Conservation (phyloP, 2,329 filamentous ascomycete species). For the Domatiomyces catenatus region DNA sequence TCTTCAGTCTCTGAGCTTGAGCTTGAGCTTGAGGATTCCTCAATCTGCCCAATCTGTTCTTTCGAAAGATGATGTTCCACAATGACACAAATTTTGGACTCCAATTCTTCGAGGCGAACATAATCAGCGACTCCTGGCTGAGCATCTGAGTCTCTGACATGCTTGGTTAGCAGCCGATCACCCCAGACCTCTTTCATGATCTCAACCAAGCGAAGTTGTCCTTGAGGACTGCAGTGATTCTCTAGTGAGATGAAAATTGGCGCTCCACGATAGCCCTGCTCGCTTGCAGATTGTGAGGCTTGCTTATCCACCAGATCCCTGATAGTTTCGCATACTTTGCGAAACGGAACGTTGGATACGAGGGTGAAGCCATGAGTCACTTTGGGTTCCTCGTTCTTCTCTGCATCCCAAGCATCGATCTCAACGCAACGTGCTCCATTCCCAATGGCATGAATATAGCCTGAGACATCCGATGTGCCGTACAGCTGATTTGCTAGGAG, state of each 20-base stretch:
- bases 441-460: slow-evolving; percentile 11
- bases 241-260: slow-evolving; percentile 15
- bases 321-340: slow-evolving; percentile 15
- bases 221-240: slow-evolving; percentile 13
- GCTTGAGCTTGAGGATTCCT: slow-evolving; percentile 3
- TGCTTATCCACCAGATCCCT: slow-evolving; percentile 15
- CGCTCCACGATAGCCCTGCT: slow-evolving; percentile 7
- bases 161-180: slow-evolving; percentile 13
- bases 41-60: slow-evolving; percentile 2
- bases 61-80: slow-evolving; percentile 16
- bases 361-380: slow-evolving; percentile 17
- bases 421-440: slow-evolving; percentile 15
- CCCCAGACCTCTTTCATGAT: slow-evolving; percentile 16
- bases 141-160: slow-evolving; percentile 10
- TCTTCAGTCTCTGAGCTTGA: slow-evolving; percentile 7
- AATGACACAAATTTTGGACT: slow-evolving; percentile 14
- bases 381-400: slow-evolving; percentile 14
- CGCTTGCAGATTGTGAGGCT: slow-evolving; percentile 2
- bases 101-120: slow-evolving; percentile 13
- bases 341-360: slow-evolving; percentile 13
- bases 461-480: slow-evolving; percentile 12
- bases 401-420: slow-evolving; percentile 16
- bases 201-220: slow-evolving; percentile 12
- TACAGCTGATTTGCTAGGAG: slow-evolving; percentile 14
- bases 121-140: slow-evolving; percentile 13